Evolutionary conservation across 2,329 filamentous ascomycete species (phyloP).

Genomic region (Botryotinia calthae): DNA sequence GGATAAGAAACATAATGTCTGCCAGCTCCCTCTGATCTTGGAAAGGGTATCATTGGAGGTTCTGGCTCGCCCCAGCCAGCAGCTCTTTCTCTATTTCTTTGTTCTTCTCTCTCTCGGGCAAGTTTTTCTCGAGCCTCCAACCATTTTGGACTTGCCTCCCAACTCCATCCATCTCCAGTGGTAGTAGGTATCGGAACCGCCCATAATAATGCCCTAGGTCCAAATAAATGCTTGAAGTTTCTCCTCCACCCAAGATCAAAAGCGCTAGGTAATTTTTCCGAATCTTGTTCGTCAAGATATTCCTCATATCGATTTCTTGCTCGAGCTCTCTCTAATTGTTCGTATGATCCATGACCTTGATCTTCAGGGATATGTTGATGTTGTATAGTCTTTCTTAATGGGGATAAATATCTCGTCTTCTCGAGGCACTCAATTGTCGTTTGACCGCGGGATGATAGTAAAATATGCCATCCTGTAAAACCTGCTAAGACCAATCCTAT

Average conservation of each 20-base stretch:
- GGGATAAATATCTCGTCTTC: conserved; percentile 89
- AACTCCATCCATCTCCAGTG: conserved; percentile 87
- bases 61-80: conserved; percentile 61
- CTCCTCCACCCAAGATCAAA: conserved; percentile 84
- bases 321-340: conserved; percentile 57
- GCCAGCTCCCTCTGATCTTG: conserved; percentile 30
- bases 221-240: conserved; percentile 82
- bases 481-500: conserved; percentile 85
- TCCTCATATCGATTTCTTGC: conserved; percentile 68
- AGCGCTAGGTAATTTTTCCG: conserved; percentile 82
- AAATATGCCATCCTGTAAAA: conserved; percentile 90
- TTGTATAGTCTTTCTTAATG: conserved; percentile 69
- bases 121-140: conserved; percentile 65
- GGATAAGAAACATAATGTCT: conserved; percentile 37
- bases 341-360: conserved; percentile 42
- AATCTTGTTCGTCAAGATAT: conserved; percentile 89
- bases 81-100: conserved; percentile 60
- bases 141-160: conserved; percentile 85
- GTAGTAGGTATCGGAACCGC: conserved; percentile 78
- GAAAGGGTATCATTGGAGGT: conserved; percentile 23
- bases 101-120: conserved; percentile 54
- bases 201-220: conserved; percentile 71
- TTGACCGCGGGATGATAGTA: conserved; percentile 72
- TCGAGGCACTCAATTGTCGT: conserved; percentile 97
- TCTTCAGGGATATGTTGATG: conserved; percentile 55